Conservation (phyloP, 495 filamentous ascomycete genomes). For the Tirmania nivea region DNA sequence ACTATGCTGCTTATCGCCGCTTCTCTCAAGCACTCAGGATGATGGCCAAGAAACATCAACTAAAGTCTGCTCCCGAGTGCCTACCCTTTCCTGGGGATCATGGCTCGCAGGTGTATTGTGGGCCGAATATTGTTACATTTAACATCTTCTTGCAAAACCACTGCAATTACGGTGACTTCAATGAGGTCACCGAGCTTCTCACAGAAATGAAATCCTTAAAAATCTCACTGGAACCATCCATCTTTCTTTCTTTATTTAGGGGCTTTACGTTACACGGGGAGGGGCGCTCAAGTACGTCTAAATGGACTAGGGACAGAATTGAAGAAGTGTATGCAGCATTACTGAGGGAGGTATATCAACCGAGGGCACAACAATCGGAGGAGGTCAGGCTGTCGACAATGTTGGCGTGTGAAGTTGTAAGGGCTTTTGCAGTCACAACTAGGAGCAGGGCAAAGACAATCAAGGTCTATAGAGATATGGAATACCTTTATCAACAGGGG, state of each 20-base stretch:
- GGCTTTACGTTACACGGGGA: conserved; percentile 51
- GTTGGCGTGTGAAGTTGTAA: background rate
- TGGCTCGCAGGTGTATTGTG: background rate
- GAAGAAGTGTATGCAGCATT: background rate
- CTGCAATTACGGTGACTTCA: conserved; percentile 22
- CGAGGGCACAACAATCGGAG: background rate
- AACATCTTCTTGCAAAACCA: conserved; percentile 34
- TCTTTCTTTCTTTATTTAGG: conserved; percentile 48
- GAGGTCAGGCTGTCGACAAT: background rate
- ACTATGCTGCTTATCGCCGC: conserved; percentile 27
- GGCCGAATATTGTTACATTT: conserved; percentile 29
- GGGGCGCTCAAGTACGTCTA: background rate
- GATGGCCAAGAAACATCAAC: conserved; percentile 25
- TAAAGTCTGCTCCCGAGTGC: conserved; percentile 30
- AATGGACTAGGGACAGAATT: background rate
- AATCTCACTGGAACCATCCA: conserved; percentile 35
- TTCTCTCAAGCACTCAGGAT: conserved; percentile 35
- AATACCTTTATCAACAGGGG: background rate
- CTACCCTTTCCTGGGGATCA: conserved; percentile 25
- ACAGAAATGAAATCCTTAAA: conserved; percentile 40
- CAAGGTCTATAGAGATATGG: background rate
- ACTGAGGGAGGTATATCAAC: background rate
- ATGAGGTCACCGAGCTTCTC: conserved; percentile 31
- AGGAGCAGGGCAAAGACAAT: background rate
- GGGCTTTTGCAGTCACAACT: background rate